Conservation (phyloP, 805 yeast species). For the Ogataea trehalophila region DNA sequence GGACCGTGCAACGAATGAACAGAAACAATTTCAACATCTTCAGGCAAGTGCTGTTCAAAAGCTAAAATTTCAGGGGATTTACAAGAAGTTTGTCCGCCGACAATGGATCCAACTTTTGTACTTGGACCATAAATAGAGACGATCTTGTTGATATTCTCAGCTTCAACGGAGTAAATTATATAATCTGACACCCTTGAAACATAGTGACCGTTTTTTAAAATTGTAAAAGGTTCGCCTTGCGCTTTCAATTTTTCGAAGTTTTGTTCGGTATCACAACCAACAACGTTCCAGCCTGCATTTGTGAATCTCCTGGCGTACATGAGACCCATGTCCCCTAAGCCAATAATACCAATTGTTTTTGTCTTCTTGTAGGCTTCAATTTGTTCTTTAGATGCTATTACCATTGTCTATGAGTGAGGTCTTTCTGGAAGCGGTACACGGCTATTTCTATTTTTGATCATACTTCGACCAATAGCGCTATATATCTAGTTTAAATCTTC, state of each 20-base stretch:
- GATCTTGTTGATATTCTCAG: slow-evolving; percentile 71
- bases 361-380: slow-evolving; percentile 19
- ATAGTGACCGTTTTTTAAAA: slow-evolving; percentile 73
- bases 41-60: slow-evolving; percentile 69
- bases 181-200: slow-evolving; percentile 82
- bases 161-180: slow-evolving; percentile 88
- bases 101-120: slow-evolving; percentile 80
- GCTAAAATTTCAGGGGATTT: slow-evolving; percentile 87
- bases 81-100: slow-evolving; percentile 98
- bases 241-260: slow-evolving; percentile 40
- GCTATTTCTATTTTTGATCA: neutral
- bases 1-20: slow-evolving; percentile 97
- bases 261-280: slow-evolving; percentile 83
- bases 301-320: slow-evolving; percentile 77
- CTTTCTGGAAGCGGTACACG: neutral
- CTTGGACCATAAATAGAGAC: slow-evolving; percentile 80
- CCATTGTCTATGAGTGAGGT: slow-evolving; percentile 4
- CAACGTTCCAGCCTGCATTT: slow-evolving; percentile 82
- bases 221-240: slow-evolving; percentile 41
- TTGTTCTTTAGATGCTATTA: slow-evolving; percentile 11
- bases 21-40: slow-evolving; percentile 76
- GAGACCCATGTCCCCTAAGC: slow-evolving; percentile 95
- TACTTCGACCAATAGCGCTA: too few species aligned
- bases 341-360: slow-evolving; percentile 82
- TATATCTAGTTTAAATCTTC: too few species aligned